These are phyloP conservation scores for Elongisporangium senticosum DNA, from an alignment of 352 stramenopile species.

Conservation along the genomic window DNA sequence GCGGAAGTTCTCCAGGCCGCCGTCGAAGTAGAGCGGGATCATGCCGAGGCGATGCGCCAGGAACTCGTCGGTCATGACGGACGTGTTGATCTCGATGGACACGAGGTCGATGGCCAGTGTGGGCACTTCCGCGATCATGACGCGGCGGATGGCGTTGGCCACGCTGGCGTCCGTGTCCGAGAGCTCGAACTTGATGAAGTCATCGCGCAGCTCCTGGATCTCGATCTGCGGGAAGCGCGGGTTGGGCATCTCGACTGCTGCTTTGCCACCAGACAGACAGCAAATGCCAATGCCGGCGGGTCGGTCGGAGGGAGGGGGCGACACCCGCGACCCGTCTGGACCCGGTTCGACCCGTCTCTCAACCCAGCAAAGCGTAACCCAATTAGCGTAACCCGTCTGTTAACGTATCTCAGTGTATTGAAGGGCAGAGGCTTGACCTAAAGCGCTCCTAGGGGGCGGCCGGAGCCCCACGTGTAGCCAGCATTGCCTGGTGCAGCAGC, in stretches of 20 bases:
- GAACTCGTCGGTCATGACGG: slow-evolving; percentile 98
- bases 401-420: background rate
- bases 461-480: slow-evolving; percentile 68
- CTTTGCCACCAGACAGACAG: background rate
- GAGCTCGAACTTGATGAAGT: slow-evolving; percentile 97
- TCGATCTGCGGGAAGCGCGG: slow-evolving; percentile 92
- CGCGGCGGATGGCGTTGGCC: slow-evolving; percentile 95
- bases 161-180: slow-evolving; percentile 95
- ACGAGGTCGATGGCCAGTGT: slow-evolving; percentile 99
- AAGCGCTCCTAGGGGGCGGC: slow-evolving; percentile 37
- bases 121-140: slow-evolving; percentile 97
- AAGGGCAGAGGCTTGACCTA: background rate
- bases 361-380: background rate
- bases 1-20: slow-evolving; percentile 83
- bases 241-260: slow-evolving; percentile 58
- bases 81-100: slow-evolving; percentile 96
- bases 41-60: slow-evolving; percentile 96
- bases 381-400: background rate
- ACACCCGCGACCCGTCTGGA: background rate
- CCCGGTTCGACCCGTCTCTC: background rate
- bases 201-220: slow-evolving; percentile 91
- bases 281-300: slow-evolving; percentile 2
- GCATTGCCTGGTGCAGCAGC: slow-evolving; percentile 28
- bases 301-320: background rate
- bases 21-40: slow-evolving; percentile 92